A percentile compares a stretch with the other conserved stretches of the same genome.
These are phyloP conservation scores for Sporisorium iseilematis-ciliati DNA, from an alignment of 1,284 basidiomycete genomes.

Conservation along the genomic window DNA sequence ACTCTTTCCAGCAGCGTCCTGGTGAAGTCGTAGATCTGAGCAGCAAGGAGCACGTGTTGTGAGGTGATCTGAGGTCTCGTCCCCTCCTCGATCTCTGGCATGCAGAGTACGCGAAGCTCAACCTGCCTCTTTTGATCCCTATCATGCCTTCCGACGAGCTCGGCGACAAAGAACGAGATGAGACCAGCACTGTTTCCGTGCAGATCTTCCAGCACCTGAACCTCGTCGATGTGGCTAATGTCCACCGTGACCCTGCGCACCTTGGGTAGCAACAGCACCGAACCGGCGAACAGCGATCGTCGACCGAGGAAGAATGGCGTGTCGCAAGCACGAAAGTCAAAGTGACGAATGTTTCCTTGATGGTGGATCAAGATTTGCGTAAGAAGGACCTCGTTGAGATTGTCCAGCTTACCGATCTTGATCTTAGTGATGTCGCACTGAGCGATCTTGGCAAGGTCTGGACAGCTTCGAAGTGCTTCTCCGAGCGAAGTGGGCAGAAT, in stretches of 20 bases:
- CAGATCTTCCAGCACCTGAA: background rate
- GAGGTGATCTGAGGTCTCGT: background rate
- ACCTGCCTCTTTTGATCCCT: background rate
- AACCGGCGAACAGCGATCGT: slow-evolving; percentile 16
- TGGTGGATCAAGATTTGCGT: slow-evolving; percentile 17
- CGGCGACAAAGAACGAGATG: slow-evolving; percentile 10
- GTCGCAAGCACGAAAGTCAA: slow-evolving; percentile 20
- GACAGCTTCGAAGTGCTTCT: slow-evolving; percentile 8
- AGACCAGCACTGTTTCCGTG: slow-evolving; percentile 3
- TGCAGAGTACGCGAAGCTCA: slow-evolving; percentile 19
- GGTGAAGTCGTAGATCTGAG: slow-evolving; percentile 14
- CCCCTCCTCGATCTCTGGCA: background rate
- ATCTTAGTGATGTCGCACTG: background rate
- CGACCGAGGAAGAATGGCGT: slow-evolving; percentile 18
- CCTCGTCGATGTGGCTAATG: slow-evolving; percentile 7
- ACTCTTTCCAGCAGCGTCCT: slow-evolving; percentile 1
- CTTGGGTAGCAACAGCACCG: slow-evolving; percentile 10
- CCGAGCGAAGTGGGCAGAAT: slow-evolving; percentile 15
- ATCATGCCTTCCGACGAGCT: slow-evolving; percentile 15
- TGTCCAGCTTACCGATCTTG: slow-evolving; percentile 21
- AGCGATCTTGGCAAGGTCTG: slow-evolving; percentile 5
- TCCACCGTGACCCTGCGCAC: slow-evolving; percentile 19
- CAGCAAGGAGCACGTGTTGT: slow-evolving; percentile 8
- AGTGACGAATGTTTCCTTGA: slow-evolving; percentile 14
- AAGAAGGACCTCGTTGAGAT: slow-evolving; percentile 24